A percentile compares a stretch with the other conserved stretches of the same genome.
phyloP scores from a whole-genome alignment of 495 filamentous ascomycete genomes.

The Melanomma pulvis-pyrius region DNA sequence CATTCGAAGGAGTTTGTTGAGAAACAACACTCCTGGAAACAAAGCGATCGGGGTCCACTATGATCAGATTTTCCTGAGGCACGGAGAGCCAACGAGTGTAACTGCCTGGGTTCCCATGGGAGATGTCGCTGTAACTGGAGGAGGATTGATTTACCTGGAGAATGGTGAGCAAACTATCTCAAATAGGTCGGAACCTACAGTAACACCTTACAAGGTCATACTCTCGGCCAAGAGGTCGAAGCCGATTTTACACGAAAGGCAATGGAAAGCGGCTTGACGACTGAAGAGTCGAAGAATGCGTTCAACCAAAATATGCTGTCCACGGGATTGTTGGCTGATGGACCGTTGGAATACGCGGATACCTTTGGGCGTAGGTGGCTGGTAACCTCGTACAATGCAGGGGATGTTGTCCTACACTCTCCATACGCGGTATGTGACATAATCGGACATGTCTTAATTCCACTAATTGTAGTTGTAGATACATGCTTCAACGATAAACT shows the following conservation, averaged over 20 bases:
- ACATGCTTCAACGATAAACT: constrained; percentile 38
- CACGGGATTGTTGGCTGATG: constrained; percentile 39
- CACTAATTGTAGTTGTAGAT: constrained; percentile 13
- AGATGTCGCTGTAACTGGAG: constrained; percentile 59
- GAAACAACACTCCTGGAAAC: constrained; percentile 62
- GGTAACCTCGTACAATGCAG: constrained; percentile 39
- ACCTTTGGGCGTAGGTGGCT: constrained; percentile 36
- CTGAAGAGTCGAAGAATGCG: constrained; percentile 38
- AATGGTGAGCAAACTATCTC: constrained; percentile 32
- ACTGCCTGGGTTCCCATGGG: constrained; percentile 71
- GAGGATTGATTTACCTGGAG: constrained; percentile 66
- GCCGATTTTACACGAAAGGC: constrained; percentile 38
- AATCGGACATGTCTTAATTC: background rate
- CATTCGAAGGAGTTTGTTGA: constrained; percentile 42
- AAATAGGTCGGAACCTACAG: background rate
- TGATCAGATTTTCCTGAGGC: constrained; percentile 66
- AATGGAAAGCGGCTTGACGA: constrained; percentile 27
- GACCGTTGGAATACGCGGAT: constrained; percentile 27
- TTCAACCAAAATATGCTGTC: constrained; percentile 44
- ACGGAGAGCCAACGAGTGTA: constrained; percentile 59
- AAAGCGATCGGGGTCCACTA: constrained; percentile 67
- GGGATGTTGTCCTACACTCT: constrained; percentile 41
- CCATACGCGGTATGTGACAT: constrained; percentile 27
- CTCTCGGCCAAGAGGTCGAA: constrained; percentile 37
- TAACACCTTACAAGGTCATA: constrained; percentile 17